Conservation (phyloP, 331 rosid species). For the Erythrophleum ivorense region DNA sequence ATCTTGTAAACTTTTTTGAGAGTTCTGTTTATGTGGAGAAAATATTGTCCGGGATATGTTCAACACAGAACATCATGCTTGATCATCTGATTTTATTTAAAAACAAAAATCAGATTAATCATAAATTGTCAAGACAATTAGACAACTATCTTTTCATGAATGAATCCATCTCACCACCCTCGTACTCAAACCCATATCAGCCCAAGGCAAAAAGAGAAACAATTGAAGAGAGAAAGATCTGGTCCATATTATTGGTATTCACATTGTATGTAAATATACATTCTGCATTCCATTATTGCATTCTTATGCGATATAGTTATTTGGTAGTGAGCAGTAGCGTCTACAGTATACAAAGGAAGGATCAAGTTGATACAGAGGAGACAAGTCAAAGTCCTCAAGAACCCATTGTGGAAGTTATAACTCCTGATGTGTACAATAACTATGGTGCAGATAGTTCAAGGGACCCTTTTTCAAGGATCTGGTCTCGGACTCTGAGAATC, state of each 20-base stretch:
- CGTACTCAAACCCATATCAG: constrained; percentile 26
- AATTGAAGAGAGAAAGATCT: constrained; percentile 22
- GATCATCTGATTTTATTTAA: neutral
- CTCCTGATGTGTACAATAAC: constrained; percentile 87
- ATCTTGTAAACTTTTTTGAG: constrained; percentile 13
- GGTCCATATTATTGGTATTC: constrained; percentile 22
- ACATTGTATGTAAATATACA: constrained; percentile 25
- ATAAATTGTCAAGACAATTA: constrained; percentile 23
- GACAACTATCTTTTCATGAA: constrained; percentile 18
- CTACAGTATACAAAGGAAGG: constrained; percentile 68
- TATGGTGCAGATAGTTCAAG: constrained; percentile 74
- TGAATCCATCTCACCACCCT: constrained; percentile 15
- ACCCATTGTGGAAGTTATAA: constrained; percentile 84
- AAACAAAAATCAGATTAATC: constrained; percentile 10
- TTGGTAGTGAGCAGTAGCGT: constrained; percentile 79
- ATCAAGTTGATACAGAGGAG: constrained; percentile 66
- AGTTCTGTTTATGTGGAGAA: constrained; percentile 10
- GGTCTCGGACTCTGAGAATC: constrained; percentile 85
- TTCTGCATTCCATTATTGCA: constrained; percentile 36
- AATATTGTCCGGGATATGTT: constrained; percentile 21
- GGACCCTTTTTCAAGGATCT: constrained; percentile 71
- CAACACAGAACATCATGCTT: constrained; percentile 18
- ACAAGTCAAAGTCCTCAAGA: constrained; percentile 66
- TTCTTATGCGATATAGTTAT: constrained; percentile 57
- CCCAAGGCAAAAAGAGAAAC: neutral